Conservation (phyloP, 202 grass and related monocot genomes). For the Digitaria exilis region DNA sequence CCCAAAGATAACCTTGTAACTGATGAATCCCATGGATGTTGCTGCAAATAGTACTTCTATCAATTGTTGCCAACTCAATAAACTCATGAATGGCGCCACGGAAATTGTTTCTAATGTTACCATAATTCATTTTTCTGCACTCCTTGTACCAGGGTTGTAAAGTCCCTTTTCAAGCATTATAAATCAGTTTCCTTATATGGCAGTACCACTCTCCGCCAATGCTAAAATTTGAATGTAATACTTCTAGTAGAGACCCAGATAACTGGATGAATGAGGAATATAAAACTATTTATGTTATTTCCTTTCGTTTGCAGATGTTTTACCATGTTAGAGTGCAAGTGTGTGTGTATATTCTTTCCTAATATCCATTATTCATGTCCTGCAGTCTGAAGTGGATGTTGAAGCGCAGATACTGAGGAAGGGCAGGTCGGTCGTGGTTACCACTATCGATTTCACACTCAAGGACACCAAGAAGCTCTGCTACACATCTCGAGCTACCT, state of each 20-base stretch:
- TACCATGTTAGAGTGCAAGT: background rate
- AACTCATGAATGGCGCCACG: background rate
- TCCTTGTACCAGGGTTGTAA: background rate
- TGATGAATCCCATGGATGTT: background rate
- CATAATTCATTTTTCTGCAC: background rate
- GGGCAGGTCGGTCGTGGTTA: constrained; percentile 84
- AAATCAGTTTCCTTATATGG: background rate
- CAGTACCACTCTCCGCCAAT: background rate
- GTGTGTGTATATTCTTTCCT: background rate
- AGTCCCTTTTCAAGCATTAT: background rate
- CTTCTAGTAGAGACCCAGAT: background rate
- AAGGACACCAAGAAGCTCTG: constrained; percentile 64
- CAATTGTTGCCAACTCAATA: background rate
- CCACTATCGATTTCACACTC: constrained; percentile 61
- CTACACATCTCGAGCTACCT: constrained; percentile 71
- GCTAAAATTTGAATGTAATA: background rate
- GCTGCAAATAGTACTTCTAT: background rate
- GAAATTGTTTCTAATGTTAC: background rate
- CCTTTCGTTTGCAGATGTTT: background rate
- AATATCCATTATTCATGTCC: background rate
- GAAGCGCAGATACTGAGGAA: constrained; percentile 71
- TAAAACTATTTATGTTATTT: background rate
- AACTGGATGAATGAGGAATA: background rate
- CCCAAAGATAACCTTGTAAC: background rate
- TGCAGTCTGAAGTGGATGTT: constrained; percentile 77